Evolutionary conservation across 257 asterid genomes (phyloP).

Genomic region (Solanum gracilifrons): DNA sequence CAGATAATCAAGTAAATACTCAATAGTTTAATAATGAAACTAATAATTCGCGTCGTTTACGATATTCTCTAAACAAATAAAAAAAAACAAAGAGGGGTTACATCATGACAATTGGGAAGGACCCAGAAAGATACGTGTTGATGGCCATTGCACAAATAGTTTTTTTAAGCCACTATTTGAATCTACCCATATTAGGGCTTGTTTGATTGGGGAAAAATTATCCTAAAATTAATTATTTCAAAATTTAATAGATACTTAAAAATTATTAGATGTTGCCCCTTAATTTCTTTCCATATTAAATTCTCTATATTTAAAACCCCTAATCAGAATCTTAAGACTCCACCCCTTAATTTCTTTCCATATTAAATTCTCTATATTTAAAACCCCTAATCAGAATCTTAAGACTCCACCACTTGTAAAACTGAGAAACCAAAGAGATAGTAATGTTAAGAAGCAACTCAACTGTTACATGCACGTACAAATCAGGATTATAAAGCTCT

Average conservation of each 20-base stretch:
- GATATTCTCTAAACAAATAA: background rate
- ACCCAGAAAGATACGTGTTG: background rate
- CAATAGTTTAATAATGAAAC: too few relatives aligned
- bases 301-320: background rate
- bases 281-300: background rate
- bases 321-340: background rate
- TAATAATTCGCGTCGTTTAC: fast-evolving
- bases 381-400: too few relatives aligned
- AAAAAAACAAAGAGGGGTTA: background rate
- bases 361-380: too few relatives aligned
- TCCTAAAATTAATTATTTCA: too few relatives aligned
- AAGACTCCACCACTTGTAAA: background rate
- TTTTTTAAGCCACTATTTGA: background rate
- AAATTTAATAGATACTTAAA: too few relatives aligned
- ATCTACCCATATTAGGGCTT: too few relatives aligned
- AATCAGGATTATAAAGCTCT: background rate
- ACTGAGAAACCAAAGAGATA: background rate
- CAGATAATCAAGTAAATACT: fast-evolving
- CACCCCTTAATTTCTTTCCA: too few relatives aligned
- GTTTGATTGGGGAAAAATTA: too few relatives aligned
- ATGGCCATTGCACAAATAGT: background rate
- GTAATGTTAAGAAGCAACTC: background rate
- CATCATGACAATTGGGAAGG: background rate
- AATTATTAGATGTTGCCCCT: too few relatives aligned
- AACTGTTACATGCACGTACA: background rate